Evolutionary conservation across 805 yeast genomes (phyloP), one percentile per base, ranked within the genome.

Genomic region (Barnettozyma siamensis): DNA sequence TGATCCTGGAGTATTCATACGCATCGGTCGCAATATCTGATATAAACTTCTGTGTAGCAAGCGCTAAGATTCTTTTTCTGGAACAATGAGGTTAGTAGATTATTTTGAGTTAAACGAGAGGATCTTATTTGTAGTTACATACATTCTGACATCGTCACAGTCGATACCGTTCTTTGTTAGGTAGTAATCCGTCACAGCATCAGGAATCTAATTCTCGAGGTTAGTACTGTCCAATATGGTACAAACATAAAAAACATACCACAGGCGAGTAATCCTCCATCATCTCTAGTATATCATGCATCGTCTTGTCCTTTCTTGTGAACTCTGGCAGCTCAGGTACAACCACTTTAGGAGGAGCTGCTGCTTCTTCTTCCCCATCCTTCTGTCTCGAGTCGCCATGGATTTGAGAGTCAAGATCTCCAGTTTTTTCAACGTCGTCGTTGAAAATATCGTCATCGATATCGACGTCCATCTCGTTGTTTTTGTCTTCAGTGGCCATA

Each of bases 21-120:
- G 99, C 97, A 58, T 93, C 98, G 13, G 88, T 87, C 2, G 99
- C 96, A 24, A 93, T 81, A 59, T 93, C 99, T 46, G 89, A 79
- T 21, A 93, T 75, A 60, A 93, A 93, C 58, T 93, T 93, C 57
- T 94, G 99, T 0, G 99, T 93, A 1, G 99, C 98, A 42, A 93
- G 68, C 0, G 98, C 97, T 37, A 93, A 68, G 29, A 93, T 66
- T 40, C 98, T 71, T 60, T 43, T 43, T 18, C 42, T 40, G 24
- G 24, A 24, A 10, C 10, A 20, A 5, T 12, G 15, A 19, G 19
- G 43, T 43, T 35, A 40, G 35, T 31, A 29, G 6, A 66, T 7
- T n/a, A n/a, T n/a, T n/a, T n/a, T n/a, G n/a, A n/a, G n/a, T n/a
- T n/a, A 28, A 18, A n/a, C 24, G 16, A 28, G 10, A 5, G 7